Base-by-base conservation (phyloP, 768 basidiomycete genomes). In the Rickenella mellea region DNA sequence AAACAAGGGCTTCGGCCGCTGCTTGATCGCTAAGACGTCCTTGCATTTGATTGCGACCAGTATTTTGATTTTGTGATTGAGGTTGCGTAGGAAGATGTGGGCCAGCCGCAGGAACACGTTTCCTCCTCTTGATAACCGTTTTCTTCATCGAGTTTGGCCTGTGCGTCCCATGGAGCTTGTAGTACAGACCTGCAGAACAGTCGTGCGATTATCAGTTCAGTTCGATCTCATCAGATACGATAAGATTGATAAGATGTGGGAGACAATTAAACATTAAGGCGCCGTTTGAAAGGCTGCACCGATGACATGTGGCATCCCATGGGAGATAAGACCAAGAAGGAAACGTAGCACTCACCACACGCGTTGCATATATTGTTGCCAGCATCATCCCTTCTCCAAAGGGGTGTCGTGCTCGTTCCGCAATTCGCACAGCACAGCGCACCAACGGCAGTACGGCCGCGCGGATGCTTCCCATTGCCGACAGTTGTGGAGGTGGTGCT, bases 101-200 rank as follows among this genome's bases (percentile, higher is more conserved):
- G 12, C 4, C 73, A 15, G 84, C 90, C 39, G 94, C 93, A 27
- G 96, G 92, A 30, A 99, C 93, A 51, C 96, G 83, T 65, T 98
- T 98, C 50, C 96, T 73, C 26, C 96, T 78, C 67, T 99, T 99
- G 74, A 99, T 99, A 51, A 96, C 90, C 4, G 89, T 86, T 70
- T 98, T 97, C 66, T 96, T 98, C 92, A 99, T 94, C 48, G 91
- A 89, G 50, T 92, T 93, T 28, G 96, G 96, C 27, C 96, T 80
- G 54, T 97, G 92, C 2, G 88, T 89, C 37, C 92, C 91, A 67
- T 99, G 96, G 10, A 99, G 74, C 65, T 99, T 98, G 73, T 90
- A 96, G 67, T 98, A 99, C 7, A 99, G 75, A 43, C 94, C 94
- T 97, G 55, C 41, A 40, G 48, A 11, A 41, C 45, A 45, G 49